Percentiles rank a stretch among this genome's conserved stretches.
Conservation (phyloP, 148 eudicot genomes). For the Cornus kousa region DNA sequence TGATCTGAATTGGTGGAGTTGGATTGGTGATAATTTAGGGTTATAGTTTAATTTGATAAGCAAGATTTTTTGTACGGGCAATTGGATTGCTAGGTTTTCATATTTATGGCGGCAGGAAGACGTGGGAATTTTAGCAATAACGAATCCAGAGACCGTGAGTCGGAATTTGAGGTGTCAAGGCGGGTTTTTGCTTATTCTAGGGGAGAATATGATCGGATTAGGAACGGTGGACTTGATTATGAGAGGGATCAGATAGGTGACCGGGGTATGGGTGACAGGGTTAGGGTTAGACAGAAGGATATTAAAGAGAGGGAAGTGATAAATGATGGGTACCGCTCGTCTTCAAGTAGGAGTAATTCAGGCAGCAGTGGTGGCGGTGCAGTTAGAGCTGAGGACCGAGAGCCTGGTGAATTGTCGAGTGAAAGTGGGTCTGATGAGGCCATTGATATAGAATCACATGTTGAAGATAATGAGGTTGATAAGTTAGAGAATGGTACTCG, state of each 20-base stretch:
- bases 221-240: slow-evolving; percentile 36
- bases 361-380: slow-evolving; percentile 52
- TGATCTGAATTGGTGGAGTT: background rate
- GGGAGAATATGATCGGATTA: slow-evolving; percentile 37
- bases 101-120: slow-evolving; percentile 75
- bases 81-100: background rate
- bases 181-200: slow-evolving; percentile 32
- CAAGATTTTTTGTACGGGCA: background rate
- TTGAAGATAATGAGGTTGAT: slow-evolving; percentile 23
- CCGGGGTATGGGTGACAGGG: slow-evolving; percentile 27
- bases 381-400: slow-evolving; percentile 48
- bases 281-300: slow-evolving; percentile 67
- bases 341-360: slow-evolving; percentile 64
- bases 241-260: slow-evolving; percentile 25
- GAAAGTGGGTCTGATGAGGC: slow-evolving; percentile 87
- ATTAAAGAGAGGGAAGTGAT: slow-evolving; percentile 58
- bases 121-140: slow-evolving; percentile 45
- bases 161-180: slow-evolving; percentile 39
- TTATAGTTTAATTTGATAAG: background rate
- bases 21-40: background rate
- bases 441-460: slow-evolving; percentile 39
- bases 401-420: slow-evolving; percentile 93
- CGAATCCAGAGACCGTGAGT: slow-evolving; percentile 45
- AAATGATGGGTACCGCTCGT: slow-evolving; percentile 51
- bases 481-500: slow-evolving; percentile 39